Evolutionary conservation across 176 grass and related monocot genomes (phyloP).

Genomic region (Luzula sylvatica): DNA sequence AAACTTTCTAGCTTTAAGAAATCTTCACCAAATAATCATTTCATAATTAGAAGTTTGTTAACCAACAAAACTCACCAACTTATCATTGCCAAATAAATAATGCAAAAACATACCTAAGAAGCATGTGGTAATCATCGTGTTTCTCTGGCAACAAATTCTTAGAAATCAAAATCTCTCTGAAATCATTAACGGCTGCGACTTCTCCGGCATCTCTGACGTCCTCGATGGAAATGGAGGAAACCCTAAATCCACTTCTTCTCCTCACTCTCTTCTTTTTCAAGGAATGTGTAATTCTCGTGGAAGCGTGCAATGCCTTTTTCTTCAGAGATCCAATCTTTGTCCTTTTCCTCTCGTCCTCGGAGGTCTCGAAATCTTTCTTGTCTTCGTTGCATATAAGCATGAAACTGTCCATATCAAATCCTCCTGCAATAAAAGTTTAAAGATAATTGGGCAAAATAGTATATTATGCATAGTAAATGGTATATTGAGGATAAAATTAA

Average conservation of each 20-base stretch:
- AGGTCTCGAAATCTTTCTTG: constrained; percentile 56
- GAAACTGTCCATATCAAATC: constrained; percentile 20
- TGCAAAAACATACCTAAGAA: constrained; percentile 48
- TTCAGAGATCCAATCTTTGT: constrained; percentile 54
- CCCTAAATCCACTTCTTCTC: constrained; percentile 64
- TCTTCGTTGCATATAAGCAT: constrained; percentile 39
- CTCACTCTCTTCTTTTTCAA: constrained; percentile 90
- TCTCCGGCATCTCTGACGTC: constrained; percentile 86
- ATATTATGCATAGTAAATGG: too few relatives aligned
- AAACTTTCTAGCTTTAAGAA: constrained; percentile 93
- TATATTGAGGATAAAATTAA: too few relatives aligned
- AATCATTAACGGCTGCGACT: constrained; percentile 55
- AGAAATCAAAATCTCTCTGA: constrained; percentile 61
- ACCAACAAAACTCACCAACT: too few relatives aligned
- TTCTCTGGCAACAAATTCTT: constrained; percentile 61
- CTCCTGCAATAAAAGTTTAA: constrained; percentile 4
- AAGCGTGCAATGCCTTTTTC: constrained; percentile 85
- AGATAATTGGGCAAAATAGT: neutral
- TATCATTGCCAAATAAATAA: too few relatives aligned
- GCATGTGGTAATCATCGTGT: constrained; percentile 85
- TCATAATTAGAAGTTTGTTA: too few relatives aligned
- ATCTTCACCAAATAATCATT: constrained; percentile 46
- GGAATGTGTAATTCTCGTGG: constrained; percentile 65
- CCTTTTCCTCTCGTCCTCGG: constrained; percentile 54
- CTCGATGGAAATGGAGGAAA: constrained; percentile 62